phyloP scores from a whole-genome alignment of 73 alveolate genomes.

The Paramecium biaurelia region DNA sequence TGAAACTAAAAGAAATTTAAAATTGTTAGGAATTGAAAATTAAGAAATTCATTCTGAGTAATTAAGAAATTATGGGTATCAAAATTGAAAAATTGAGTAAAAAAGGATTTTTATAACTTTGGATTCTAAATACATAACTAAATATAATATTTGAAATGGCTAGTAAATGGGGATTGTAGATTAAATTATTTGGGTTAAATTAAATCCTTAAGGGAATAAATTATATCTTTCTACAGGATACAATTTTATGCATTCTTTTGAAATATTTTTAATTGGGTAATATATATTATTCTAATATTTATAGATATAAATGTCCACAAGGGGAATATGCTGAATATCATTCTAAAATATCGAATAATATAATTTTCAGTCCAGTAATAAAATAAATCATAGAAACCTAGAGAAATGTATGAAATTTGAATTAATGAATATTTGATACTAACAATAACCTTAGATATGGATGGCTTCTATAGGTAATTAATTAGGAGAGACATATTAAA shows the following conservation, averaged over 20 bases:
- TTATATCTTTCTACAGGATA: slow-evolving; percentile 83
- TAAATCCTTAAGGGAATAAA: slow-evolving; percentile 71
- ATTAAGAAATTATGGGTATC: slow-evolving; percentile 82
- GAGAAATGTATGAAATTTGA: slow-evolving; percentile 80
- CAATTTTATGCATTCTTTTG: slow-evolving; percentile 87
- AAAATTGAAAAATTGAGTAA: slow-evolving; percentile 77
- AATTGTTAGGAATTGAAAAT: slow-evolving; percentile 8
- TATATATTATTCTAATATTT: background rate
- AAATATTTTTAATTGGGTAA: slow-evolving; percentile 47
- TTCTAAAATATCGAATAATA: slow-evolving; percentile 77
- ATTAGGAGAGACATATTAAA: slow-evolving; percentile 79
- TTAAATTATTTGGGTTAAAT: slow-evolving; percentile 82
- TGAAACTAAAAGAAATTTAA: slow-evolving; percentile 3
- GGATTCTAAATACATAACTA: slow-evolving; percentile 83
- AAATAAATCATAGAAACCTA: slow-evolving; percentile 83
- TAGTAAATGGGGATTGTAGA: slow-evolving; percentile 94
- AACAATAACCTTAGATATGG: slow-evolving; percentile 83
- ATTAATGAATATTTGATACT: slow-evolving; percentile 80
- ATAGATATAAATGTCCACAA: slow-evolving; percentile 76
- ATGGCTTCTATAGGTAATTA: slow-evolving; percentile 87
- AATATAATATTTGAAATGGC: slow-evolving; percentile 80
- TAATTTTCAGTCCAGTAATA: slow-evolving; percentile 79
- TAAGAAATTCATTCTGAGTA: slow-evolving; percentile 58
- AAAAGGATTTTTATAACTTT: slow-evolving; percentile 83
- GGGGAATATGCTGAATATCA: slow-evolving; percentile 69